These are phyloP conservation scores for Microbotryomycetes sp. DNA, from an alignment of 1,284 basidiomycete species.

Conservation along the genomic window DNA sequence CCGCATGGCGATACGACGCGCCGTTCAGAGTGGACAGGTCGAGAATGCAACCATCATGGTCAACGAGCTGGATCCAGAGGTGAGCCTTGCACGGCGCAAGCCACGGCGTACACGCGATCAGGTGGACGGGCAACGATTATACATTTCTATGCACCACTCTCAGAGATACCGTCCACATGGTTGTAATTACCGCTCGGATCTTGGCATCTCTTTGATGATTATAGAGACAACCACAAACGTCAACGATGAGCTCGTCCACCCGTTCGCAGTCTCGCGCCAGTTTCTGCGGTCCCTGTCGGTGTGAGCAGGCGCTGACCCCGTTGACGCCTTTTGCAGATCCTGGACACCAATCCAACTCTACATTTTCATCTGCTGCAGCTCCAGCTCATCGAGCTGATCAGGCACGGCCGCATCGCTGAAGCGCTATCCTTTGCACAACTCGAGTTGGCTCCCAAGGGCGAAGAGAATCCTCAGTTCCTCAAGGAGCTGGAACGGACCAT, in stretches of 20 bases:
- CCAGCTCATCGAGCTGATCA: conserved; percentile 88
- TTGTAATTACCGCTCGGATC: conserved; percentile 22
- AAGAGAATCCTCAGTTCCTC: conserved; percentile 89
- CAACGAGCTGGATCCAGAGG: conserved; percentile 95
- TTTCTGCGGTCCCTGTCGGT: not conserved
- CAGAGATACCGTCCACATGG: conserved; percentile 49
- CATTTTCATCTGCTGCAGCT: conserved; percentile 93
- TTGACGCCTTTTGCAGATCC: conserved; percentile 55
- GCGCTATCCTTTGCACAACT: conserved; percentile 86
- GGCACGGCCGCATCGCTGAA: conserved; percentile 65
- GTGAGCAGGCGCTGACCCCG: not conserved
- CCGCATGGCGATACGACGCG: conserved; percentile 86
- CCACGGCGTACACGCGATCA: not conserved
- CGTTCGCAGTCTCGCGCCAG: not conserved
- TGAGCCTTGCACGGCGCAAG: conserved; percentile 47
- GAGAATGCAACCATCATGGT: conserved; percentile 87
- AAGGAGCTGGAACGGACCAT: conserved; percentile 88
- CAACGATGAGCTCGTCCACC: conserved; percentile 29
- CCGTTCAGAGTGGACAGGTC: conserved; percentile 86
- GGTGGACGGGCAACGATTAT: conserved; percentile 51
- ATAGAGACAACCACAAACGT: conserved; percentile 36
- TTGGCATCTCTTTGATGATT: conserved; percentile 25
- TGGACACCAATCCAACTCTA: conserved; percentile 82
- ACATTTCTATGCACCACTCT: conserved; percentile 98
- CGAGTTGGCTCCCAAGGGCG: conserved; percentile 87